Evolutionary conservation across 176 grass and related monocot species (phyloP), one percentile per base, ranked within the genome.

Genomic region (Dactylis glomerata): DNA sequence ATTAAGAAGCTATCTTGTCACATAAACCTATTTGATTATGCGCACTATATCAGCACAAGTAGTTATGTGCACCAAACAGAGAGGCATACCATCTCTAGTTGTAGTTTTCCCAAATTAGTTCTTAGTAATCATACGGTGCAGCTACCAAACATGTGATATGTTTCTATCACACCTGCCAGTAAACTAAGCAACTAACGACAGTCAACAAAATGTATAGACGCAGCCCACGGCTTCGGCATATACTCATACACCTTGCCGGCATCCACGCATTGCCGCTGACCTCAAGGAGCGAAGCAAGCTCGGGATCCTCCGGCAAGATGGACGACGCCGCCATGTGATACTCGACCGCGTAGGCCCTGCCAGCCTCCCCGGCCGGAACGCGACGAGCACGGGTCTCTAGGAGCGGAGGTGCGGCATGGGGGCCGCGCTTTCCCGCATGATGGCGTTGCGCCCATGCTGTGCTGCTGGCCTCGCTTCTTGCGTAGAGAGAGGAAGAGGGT

Each of bases 311-410:
- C 32, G 87, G 94, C 12, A 76, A 36, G 45, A 93, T 77, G 7
- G 68, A 89, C 33, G 88, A 86, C 26, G 84, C 86, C 8, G 3
- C 63, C 91, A 97, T 97, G 75, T 93, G 91, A 6, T 68, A 77
- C 49, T 89, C 89, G 26, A 93, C 85, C 5, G 82, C 87, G 55
- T 93, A 97, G 1, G 91, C 94, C 82, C 88, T 97, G 5, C 80
- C 85, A 0, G 91, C 89, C 19, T 96, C 68, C 68, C 88, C 81
- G 1, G 44, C 28, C 89, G 82, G 62, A 90, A 92, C 42, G 90
- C 87, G 0, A 51, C 86, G 54, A 97, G 87, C 42, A 81, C 85
- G n/a, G 94, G 94, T 41, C 79, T 73, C 70, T 97, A 97, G 22
- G 91, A 93, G 22, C 91, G 88, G 76, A 97, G 78, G 73, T 82